Base-by-base conservation (phyloP, 495 filamentous ascomycete genomes). In the Hypoxylon intermedium region DNA sequence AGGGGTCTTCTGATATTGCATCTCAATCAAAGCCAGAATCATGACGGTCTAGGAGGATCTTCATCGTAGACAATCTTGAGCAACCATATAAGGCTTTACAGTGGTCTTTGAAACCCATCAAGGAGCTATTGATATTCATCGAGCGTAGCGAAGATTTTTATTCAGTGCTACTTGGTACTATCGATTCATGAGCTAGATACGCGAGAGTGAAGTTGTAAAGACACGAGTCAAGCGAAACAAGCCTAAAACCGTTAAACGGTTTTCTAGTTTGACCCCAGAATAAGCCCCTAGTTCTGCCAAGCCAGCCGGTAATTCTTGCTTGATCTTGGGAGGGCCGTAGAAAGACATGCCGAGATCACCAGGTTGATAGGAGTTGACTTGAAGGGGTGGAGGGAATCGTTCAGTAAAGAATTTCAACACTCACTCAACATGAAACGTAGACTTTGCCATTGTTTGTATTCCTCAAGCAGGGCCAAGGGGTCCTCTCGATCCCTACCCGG, bases 281-380 rank as follows among this genome's bases (percentile, higher is more conserved):
- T 16, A 31, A 53, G 37, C 46, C 37, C 62, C 62, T 57, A 60
- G 62, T 57, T 26, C 20, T 33, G 62, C 62, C 62, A 65, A 65
- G 62, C 23, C 21, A 43, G 47, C 47, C 62, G 62, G 62, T 57
- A 65, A 53, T 60, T 65, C 40, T 56, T 57, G 37, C 28, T 53
- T 31, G 41, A 46, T n/a, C 19, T 40, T 37, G 24, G 24, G 44
- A 53, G 41, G 46, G 46, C 51, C 44, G 38, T 53, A 48, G 28
- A 41, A 40, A 42, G 47, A 53, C 21, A 48, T 51, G 56, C 62
- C 56, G 56, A 65, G 62, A 60, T 60, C 31, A 60, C 33, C 37
- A 30, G 24, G 28, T 42, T 46, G 51, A 44, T 50, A 28, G 30
- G 43, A 33, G 11, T 53, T 46, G 28, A 19, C 42, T 9, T 54